phyloP scores from a whole-genome alignment of 805 yeast species.

The Maudiozyma serrabonitensis region DNA sequence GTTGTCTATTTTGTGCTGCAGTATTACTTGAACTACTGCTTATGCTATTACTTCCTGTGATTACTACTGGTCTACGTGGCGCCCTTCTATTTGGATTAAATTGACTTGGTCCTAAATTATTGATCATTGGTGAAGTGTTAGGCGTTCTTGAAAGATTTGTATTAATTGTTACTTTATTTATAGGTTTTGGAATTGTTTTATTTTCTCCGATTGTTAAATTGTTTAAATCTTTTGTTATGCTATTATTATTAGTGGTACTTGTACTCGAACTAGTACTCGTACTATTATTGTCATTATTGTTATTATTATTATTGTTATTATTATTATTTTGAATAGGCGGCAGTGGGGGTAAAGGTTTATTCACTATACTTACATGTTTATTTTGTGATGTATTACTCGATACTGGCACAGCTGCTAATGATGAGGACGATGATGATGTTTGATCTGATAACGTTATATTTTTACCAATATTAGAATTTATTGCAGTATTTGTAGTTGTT shows the following conservation, averaged over 20 bases:
- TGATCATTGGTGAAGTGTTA: not conserved
- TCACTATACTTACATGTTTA: constrained; percentile 24
- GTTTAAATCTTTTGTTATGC: not conserved
- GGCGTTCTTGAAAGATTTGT: not conserved
- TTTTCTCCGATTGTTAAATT: not conserved
- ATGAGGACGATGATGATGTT: too few relatives aligned
- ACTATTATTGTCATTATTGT: constrained; percentile 8
- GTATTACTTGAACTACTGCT: not conserved
- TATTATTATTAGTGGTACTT: not conserved
- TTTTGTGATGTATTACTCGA: constrained; percentile 2
- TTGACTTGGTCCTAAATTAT: constrained; percentile 2
- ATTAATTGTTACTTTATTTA: not conserved
- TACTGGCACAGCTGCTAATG: too few relatives aligned
- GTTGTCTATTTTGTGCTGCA: constrained; percentile 21
- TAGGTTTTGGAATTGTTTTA: not conserved
- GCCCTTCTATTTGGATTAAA: constrained; percentile 23
- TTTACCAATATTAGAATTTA: not conserved
- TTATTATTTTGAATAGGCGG: constrained; percentile 17
- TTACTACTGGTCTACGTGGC: constrained; percentile 12
- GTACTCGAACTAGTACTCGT: constrained; percentile 1
- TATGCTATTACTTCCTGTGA: not conserved
- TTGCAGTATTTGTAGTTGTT: too few relatives aligned
- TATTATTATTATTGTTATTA: constrained; percentile 1
- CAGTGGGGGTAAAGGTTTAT: constrained; percentile 36
- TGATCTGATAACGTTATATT: not conserved